phyloP scores from a whole-genome alignment of 2,329 filamentous ascomycete genomes.

The Phaeosphaeria sp. region DNA sequence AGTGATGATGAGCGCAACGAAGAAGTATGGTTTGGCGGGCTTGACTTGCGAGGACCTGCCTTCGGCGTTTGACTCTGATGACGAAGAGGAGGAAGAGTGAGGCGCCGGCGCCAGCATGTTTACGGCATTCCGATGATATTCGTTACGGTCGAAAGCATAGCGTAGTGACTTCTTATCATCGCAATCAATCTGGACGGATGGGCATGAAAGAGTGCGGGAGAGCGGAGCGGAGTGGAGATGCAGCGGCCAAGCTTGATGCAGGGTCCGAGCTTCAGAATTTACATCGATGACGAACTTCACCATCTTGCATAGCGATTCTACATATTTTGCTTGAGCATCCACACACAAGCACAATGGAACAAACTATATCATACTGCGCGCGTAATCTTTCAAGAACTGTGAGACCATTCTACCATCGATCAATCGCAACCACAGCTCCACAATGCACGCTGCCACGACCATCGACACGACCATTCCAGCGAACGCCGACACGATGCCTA shows the following conservation, averaged over 20 bases:
- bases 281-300: neutral
- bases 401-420: neutral
- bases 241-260: neutral
- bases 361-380: neutral
- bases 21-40: slow-evolving; percentile 12
- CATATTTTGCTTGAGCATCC: neutral
- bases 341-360: neutral
- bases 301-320: neutral
- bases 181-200: neutral
- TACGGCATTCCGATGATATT: neutral
- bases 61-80: slow-evolving; percentile 31
- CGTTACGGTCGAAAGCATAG: neutral
- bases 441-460: neutral
- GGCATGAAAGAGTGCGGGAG: neutral
- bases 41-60: slow-evolving; percentile 23
- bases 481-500: slow-evolving; percentile 15
- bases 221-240: neutral
- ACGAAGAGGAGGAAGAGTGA: slow-evolving; percentile 22
- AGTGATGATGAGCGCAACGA: slow-evolving; percentile 7
- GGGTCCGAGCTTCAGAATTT: neutral
- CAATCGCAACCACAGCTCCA: neutral
- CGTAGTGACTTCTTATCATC: neutral
- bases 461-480: neutral
- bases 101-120: neutral
- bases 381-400: neutral